These are phyloP conservation scores for Globisporangium okanoganense DNA, from an alignment of 352 stramenopile genomes.

Conservation along the genomic window DNA sequence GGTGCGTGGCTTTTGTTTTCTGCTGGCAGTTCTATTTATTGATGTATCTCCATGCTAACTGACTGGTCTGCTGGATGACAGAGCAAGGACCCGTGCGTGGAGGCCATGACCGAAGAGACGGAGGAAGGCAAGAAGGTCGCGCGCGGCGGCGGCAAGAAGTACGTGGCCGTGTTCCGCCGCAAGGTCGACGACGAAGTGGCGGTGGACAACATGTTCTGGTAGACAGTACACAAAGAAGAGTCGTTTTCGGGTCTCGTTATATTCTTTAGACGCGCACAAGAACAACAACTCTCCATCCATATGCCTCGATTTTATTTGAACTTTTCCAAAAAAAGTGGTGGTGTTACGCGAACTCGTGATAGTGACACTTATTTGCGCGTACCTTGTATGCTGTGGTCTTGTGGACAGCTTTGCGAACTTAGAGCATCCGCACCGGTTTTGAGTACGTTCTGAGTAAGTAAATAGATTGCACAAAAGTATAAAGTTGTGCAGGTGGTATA, in stretches of 20 bases:
- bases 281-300: neutral
- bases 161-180: slow-evolving; percentile 77
- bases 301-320: too few relatives aligned
- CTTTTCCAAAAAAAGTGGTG: neutral
- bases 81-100: slow-evolving; percentile 90
- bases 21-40: neutral
- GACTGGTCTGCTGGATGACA: slow-evolving; percentile 15
- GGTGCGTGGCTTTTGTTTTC: slow-evolving; percentile 25
- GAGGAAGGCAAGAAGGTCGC: slow-evolving; percentile 99
- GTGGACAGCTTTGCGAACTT: neutral
- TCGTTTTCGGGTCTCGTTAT: neutral
- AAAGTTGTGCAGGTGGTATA: too few relatives aligned
- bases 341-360: neutral
- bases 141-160: slow-evolving; percentile 88
- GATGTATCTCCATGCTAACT: neutral
- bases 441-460: too few relatives aligned
- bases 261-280: neutral
- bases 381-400: neutral
- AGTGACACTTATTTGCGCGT: neutral
- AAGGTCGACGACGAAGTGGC: slow-evolving; percentile 55
- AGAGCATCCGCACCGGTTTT: too few relatives aligned
- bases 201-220: slow-evolving; percentile 71
- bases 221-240: neutral
- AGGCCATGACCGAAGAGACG: slow-evolving; percentile 95
- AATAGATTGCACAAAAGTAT: too few relatives aligned